Percentiles rank a stretch among this genome's conserved stretches.
phyloP scores from a whole-genome alignment of 768 basidiomycete species.

The Auricularia cornea region DNA sequence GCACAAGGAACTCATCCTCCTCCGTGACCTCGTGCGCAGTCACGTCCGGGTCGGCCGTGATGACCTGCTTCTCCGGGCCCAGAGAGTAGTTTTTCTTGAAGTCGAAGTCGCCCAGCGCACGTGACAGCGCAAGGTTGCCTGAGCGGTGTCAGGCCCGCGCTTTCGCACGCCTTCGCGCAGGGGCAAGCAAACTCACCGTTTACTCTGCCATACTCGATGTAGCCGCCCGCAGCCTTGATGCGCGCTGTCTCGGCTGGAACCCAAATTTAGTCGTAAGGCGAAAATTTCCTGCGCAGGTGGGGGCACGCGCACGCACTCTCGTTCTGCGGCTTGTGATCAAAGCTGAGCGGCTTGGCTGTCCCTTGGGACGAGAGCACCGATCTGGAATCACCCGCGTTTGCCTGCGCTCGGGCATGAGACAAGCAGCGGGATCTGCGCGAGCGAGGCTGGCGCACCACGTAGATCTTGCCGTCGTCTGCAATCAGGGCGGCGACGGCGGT shows the following conservation, averaged over 20 bases:
- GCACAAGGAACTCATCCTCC: conserved; percentile 93
- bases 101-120: conserved; percentile 95
- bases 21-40: conserved; percentile 68
- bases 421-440: no score
- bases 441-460: conserved; percentile 51
- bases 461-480: conserved; percentile 68
- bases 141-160: neutral
- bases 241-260: conserved; percentile 69
- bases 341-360: conserved; percentile 78
- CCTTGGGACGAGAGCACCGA: conserved; percentile 82
- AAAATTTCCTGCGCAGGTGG: neutral
- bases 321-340: conserved; percentile 92
- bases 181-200: conserved; percentile 56
- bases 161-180: conserved; percentile 12
- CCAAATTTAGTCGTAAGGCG: conserved; percentile 7
- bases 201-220: conserved; percentile 92
- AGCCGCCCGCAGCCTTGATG: conserved; percentile 87
- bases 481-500: conserved; percentile 88
- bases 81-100: conserved; percentile 91
- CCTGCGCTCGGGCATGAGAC: conserved; percentile 38
- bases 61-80: conserved; percentile 82
- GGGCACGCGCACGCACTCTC: conserved; percentile 63
- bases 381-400: conserved; percentile 95
- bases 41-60: conserved; percentile 91
- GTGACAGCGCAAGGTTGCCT: conserved; percentile 93